Conservation (phyloP, 208 protist species). For the Leishmania aethiopica region DNA sequence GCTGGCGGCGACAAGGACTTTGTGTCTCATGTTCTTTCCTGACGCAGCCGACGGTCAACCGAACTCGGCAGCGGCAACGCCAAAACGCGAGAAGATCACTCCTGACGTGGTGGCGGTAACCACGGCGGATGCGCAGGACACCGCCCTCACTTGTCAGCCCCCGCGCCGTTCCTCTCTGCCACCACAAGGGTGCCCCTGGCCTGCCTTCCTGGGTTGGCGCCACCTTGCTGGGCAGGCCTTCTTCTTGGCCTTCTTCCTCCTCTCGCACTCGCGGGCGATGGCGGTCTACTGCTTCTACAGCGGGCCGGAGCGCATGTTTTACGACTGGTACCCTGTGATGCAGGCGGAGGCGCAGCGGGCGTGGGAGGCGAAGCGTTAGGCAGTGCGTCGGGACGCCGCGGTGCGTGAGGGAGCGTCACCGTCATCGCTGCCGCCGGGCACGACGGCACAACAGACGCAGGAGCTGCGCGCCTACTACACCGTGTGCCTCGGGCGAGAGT, state of each 20-base stretch:
- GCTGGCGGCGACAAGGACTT: constrained; percentile 66
- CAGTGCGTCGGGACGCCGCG: neutral
- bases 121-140: neutral
- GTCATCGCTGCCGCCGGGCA: neutral
- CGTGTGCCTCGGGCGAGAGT: constrained; percentile 94
- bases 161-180: neutral
- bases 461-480: constrained; percentile 32
- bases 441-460: constrained; percentile 10
- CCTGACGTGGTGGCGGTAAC: no score
- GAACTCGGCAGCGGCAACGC: neutral
- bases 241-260: constrained; percentile 45
- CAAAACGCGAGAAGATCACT: no score
- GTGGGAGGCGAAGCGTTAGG: constrained; percentile 7
- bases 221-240: constrained; percentile 27
- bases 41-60: neutral
- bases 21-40: constrained; percentile 42
- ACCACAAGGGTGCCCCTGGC: neutral
- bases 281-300: constrained; percentile 76
- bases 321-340: constrained; percentile 63
- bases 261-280: constrained; percentile 70
- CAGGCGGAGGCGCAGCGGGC: constrained; percentile 26
- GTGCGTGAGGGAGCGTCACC: neutral
- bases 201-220: neutral
- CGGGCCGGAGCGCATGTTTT: constrained; percentile 65
- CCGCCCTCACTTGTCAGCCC: neutral